These are phyloP conservation scores for Coccomyxa subellipsoidea DNA, from an alignment of 163 green algal genomes.

Conservation along the genomic window DNA sequence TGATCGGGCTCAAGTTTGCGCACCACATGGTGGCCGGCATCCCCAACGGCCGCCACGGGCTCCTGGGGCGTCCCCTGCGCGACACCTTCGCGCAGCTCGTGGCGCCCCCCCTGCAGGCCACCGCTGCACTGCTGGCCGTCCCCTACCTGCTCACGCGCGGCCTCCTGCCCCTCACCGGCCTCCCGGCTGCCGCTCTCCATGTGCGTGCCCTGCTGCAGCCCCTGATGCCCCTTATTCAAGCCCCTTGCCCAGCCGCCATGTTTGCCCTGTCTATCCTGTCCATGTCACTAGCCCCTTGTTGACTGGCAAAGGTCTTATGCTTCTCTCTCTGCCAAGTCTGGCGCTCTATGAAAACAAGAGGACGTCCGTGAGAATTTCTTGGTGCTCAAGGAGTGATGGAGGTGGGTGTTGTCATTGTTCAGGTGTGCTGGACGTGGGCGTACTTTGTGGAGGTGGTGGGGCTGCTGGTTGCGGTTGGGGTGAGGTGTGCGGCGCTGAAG, in stretches of 20 bases:
- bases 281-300: too few species aligned
- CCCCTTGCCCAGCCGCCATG: too few species aligned
- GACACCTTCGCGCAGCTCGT: not conserved
- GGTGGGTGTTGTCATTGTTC: not conserved
- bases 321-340: too few species aligned
- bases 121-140: conserved; percentile 10
- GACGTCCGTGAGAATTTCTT: not conserved
- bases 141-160: conserved; percentile 19
- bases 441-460: conserved; percentile 6
- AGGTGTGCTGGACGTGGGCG: not conserved
- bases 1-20: not conserved
- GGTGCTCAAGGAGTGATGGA: not conserved
- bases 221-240: not conserved
- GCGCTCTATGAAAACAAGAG: not conserved
- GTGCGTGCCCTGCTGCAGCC: not conserved
- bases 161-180: conserved; percentile 6
- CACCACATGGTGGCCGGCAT: not conserved
- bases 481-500: not conserved
- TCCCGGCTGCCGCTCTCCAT: conserved; percentile 11
- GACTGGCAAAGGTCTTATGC: too few species aligned
- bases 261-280: too few species aligned
- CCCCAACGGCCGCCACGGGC: not conserved
- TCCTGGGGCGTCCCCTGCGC: not conserved
- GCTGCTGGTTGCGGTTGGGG: not conserved
- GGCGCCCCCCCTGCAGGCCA: not conserved